These are phyloP conservation scores for Fusarium multiceps DNA, from an alignment of 2,329 filamentous ascomycete genomes.

Conservation along the genomic window DNA sequence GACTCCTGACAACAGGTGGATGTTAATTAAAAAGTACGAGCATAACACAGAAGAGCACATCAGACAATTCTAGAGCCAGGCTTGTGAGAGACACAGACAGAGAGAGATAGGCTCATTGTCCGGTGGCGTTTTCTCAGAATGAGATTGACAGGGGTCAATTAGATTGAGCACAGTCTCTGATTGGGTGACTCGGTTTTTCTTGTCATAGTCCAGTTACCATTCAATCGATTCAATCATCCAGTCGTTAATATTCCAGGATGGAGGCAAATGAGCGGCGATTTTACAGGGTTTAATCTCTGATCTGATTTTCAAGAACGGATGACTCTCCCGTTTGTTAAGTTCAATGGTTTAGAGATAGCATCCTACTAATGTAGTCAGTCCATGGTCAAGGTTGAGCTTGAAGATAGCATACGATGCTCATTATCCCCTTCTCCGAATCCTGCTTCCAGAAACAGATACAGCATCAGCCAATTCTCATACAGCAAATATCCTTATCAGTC, in stretches of 20 bases:
- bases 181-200: conserved; percentile 2
- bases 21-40: conserved; percentile 27
- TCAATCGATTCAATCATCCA: conserved; percentile 5
- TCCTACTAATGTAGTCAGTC: background rate
- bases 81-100: conserved; percentile 18
- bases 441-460: background rate
- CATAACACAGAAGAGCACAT: conserved; percentile 5
- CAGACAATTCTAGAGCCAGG: background rate
- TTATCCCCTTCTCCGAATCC: background rate
- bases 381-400: background rate
- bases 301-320: background rate
- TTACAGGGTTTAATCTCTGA: conserved; percentile 10
- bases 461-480: background rate
- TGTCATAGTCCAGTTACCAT: conserved; percentile 7
- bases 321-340: background rate
- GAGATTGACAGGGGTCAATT: conserved; percentile 13
- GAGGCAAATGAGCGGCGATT: conserved; percentile 33
- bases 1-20: conserved; percentile 9
- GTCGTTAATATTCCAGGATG: conserved; percentile 18
- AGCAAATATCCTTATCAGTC: background rate
- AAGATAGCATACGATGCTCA: background rate
- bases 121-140: conserved; percentile 23
- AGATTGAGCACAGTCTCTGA: background rate
- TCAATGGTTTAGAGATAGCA: background rate
- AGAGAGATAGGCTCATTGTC: conserved; percentile 33